phyloP scores from a whole-genome alignment of 768 basidiomycete genomes.

The Filobasidium floriforme region DNA sequence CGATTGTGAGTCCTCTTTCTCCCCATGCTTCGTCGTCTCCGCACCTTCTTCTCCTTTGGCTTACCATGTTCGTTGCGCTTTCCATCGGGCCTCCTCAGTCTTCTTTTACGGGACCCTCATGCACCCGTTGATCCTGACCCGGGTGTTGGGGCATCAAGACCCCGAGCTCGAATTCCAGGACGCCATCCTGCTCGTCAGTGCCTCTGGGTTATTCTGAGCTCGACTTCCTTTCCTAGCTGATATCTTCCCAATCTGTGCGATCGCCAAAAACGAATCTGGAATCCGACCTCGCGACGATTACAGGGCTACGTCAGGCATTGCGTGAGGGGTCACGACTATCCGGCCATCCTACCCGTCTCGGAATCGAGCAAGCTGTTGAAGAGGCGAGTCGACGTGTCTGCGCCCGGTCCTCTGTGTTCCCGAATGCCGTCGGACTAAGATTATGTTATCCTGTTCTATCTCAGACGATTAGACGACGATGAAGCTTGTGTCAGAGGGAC shows the following conservation, averaged over 20 bases:
- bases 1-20: not conserved
- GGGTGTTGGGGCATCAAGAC: constrained; percentile 67
- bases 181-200: constrained; percentile 63
- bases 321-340: constrained; percentile 72
- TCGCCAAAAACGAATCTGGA: not conserved
- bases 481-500: constrained; percentile 71
- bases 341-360: constrained; percentile 63
- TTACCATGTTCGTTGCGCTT: not conserved
- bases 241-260: not conserved
- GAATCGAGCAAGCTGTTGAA: constrained; percentile 51
- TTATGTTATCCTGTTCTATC: too few species aligned
- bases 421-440: not conserved
- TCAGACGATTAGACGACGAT: constrained; percentile 51
- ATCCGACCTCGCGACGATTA: not conserved
- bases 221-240: constrained; percentile 13
- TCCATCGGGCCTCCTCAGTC: constrained; percentile 19
- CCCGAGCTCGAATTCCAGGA: constrained; percentile 60
- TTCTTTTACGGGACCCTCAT: constrained; percentile 90
- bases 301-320: constrained; percentile 76
- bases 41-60: not conserved
- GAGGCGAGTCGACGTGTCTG: constrained; percentile 21
- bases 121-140: constrained; percentile 71
- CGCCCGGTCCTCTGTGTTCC: not conserved
- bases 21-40: not conserved
- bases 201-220: not conserved